Base-by-base conservation (phyloP, 2,329 filamentous ascomycete species). In the Aspergillus aculeatinus region DNA sequence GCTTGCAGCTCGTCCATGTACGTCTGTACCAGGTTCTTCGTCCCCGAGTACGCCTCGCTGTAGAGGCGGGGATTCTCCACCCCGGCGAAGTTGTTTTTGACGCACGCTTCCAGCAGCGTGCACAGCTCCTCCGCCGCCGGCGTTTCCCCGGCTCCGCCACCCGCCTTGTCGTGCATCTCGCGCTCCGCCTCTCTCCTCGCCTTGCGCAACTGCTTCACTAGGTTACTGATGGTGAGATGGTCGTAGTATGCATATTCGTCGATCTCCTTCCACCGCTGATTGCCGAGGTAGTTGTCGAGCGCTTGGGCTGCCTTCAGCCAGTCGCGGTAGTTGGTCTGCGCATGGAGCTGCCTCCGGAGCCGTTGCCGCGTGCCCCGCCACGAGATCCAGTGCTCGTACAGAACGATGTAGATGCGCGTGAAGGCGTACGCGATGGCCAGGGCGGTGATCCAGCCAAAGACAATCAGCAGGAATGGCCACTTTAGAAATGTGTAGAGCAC, bases 1-100 rank as follows among this genome's bases (percentile, higher is more conserved):
- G 77, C 64, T 58, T 74, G 68, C 21, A 72, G 68, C 51, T 98
- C 93, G 62, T 97, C 91, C 49, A 96, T 81, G 71, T 94, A 98
- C 58, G 88, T 87, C 76, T 98, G 95, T 31, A 96, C 91, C 65
- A 97, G 77, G 62, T 95, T 87, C 76, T 99, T 99, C n/a, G 95
- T 98, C 33, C 95, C 95, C 68, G 92, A 96, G 73, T 99, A 99
- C 3, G 94, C 96, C 78, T 98, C 93, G 69, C 91, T 96, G 74
- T 99, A 99, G n/a, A 99, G 79, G 57, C 92, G 85, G 10, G 94
- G 87, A 69, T 96, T 98, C 76, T 99, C 95, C 14, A 96, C 88
- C 0, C 95, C 95, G 19, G 91, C 92, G 76, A 98, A 99, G 72
- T 99, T 98, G 77, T 93, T 96, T 83, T 97, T 99, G 68, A 97